phyloP scores from a whole-genome alignment of 768 basidiomycete genomes.

The Cyclocybe cylindracea region DNA sequence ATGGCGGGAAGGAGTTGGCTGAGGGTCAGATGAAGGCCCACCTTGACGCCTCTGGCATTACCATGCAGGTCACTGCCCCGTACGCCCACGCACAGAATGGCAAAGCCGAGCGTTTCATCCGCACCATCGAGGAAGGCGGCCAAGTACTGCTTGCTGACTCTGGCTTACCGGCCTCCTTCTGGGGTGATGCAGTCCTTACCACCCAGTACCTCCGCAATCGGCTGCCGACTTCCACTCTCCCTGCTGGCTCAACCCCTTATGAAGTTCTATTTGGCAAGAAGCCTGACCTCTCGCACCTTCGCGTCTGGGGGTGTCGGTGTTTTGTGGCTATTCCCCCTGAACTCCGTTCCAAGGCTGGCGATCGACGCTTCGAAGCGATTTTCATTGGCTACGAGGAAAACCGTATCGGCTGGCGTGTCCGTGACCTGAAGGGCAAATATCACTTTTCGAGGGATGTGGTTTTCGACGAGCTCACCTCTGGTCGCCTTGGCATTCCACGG shows the following conservation, averaged over 20 bases:
- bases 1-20: slow-evolving; percentile 18
- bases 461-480: slow-evolving; percentile 31
- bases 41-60: neutral
- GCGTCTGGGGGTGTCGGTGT: no score
- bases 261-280: slow-evolving; percentile 15
- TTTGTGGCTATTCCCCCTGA: no score
- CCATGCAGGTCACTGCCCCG: no score
- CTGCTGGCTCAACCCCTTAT: slow-evolving; percentile 14
- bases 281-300: slow-evolving; percentile 26
- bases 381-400: no score
- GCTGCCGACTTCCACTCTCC: slow-evolving; percentile 18
- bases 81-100: no score
- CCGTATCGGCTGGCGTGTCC: no score
- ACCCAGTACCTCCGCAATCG: slow-evolving; percentile 18
- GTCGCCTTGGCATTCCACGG: neutral
- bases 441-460: slow-evolving; percentile 28
- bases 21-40: slow-evolving; percentile 1
- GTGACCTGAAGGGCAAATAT: no score
- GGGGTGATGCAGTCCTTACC: slow-evolving; percentile 19
- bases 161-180: slow-evolving; percentile 18
- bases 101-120: no score
- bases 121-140: no score
- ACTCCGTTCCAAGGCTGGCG: no score
- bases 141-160: slow-evolving; percentile 2
- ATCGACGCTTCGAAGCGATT: no score